These are phyloP conservation scores for Phoenix dactylifera DNA, from an alignment of 176 grass and related monocot species.

Conservation along the genomic window DNA sequence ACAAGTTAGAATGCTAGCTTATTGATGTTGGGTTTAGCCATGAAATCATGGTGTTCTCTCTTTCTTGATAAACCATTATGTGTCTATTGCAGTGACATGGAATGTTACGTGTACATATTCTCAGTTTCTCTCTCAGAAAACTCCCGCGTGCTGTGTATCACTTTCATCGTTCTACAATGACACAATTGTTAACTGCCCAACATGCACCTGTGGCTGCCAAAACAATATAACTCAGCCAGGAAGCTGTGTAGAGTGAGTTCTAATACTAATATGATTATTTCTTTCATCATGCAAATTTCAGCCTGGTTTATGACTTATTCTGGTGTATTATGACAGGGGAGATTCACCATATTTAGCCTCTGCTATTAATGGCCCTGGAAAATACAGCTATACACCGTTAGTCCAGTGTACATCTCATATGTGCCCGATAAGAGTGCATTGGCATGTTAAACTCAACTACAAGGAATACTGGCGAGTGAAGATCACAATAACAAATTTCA, in stretches of 20 bases:
- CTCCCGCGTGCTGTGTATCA: constrained; percentile 63
- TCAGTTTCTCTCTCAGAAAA: constrained; percentile 57
- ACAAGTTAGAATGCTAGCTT: too few relatives aligned
- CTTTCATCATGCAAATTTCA: neutral
- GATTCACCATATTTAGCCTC: constrained; percentile 58
- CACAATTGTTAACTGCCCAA: constrained; percentile 60
- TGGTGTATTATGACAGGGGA: constrained; percentile 21
- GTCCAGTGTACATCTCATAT: constrained; percentile 57
- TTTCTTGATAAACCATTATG: constrained; percentile 1
- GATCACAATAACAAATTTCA: constrained; percentile 54
- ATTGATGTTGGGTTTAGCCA: too few relatives aligned
- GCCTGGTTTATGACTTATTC: neutral
- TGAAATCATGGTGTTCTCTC: neutral
- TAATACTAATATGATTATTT: constrained; percentile 6
- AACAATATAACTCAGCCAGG: constrained; percentile 56
- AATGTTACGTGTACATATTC: constrained; percentile 68
- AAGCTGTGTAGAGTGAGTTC: constrained; percentile 69
- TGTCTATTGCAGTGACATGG: constrained; percentile 55
- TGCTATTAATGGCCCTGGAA: constrained; percentile 40
- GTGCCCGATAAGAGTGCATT: constrained; percentile 80
- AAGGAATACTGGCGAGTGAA: constrained; percentile 71
- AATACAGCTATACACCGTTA: constrained; percentile 36
- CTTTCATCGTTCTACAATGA: constrained; percentile 74
- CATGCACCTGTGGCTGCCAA: constrained; percentile 59
- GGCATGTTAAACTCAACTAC: constrained; percentile 78